A percentile compares a stretch with the other conserved stretches of the same genome.
phyloP scores from a whole-genome alignment of 2,329 filamentous ascomycete genomes.

The Scortechinia acanthostroma region DNA sequence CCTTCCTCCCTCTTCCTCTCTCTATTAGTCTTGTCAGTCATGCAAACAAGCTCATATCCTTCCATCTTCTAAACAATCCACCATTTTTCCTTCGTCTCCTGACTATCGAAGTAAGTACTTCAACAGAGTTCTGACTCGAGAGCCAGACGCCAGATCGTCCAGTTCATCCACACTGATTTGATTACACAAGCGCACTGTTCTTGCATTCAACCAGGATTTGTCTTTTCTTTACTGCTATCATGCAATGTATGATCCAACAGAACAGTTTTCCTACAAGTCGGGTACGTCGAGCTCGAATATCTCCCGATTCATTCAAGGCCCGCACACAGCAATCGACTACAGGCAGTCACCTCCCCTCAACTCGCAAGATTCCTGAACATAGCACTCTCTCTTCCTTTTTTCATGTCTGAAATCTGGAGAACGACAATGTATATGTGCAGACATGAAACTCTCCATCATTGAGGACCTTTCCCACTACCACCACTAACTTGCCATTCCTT shows the following conservation, averaged over 20 bases:
- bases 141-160: no score
- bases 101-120: no score
- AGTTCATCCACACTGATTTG: neutral
- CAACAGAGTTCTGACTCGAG: no score
- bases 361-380: neutral
- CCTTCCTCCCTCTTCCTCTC: no score
- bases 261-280: neutral
- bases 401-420: neutral
- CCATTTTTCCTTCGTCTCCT: neutral
- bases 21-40: neutral
- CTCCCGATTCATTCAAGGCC: no score
- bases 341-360: neutral
- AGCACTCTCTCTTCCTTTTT: neutral
- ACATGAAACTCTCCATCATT: neutral
- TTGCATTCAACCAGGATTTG: neutral
- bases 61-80: neutral
- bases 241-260: neutral
- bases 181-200: neutral
- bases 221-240: neutral
- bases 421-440: no score
- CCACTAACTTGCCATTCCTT: neutral
- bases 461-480: neutral
- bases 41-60: neutral
- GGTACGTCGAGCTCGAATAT: no score
- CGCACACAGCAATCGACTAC: no score